A percentile compares a stretch with the other conserved stretches of the same genome.
Evolutionary conservation across 768 basidiomycete species (phyloP).

Genomic region (Hypholoma sublateritium): DNA sequence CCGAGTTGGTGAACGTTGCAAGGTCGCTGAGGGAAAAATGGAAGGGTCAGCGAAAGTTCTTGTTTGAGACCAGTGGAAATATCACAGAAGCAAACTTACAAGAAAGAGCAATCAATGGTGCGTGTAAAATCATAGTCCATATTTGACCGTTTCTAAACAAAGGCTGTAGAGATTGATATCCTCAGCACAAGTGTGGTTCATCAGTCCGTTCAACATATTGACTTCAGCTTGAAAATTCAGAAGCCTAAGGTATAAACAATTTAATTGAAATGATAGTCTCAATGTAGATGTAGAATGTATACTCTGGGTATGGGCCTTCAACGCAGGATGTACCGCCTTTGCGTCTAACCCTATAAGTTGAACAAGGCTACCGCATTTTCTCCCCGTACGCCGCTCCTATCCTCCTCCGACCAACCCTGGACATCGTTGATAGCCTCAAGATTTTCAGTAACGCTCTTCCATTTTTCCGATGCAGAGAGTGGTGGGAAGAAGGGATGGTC

Average conservation of each 20-base stretch:
- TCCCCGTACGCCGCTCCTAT: slow-evolving; percentile 68
- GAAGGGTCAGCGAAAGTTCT: slow-evolving; percentile 77
- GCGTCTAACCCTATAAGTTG: slow-evolving; percentile 19
- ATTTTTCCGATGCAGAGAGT: slow-evolving; percentile 61
- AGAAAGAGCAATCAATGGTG: slow-evolving; percentile 81
- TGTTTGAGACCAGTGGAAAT: slow-evolving; percentile 93
- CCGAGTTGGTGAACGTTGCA: slow-evolving; percentile 66
- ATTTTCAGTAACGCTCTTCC: slow-evolving; percentile 87
- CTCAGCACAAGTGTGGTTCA: slow-evolving; percentile 89
- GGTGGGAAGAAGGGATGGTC: slow-evolving; percentile 94
- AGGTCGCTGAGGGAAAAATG: slow-evolving; percentile 74
- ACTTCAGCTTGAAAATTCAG: slow-evolving; percentile 97
- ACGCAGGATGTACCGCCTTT: background rate
- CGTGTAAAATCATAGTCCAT: slow-evolving; percentile 18
- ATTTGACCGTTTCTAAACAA: background rate
- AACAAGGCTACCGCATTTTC: slow-evolving; percentile 76
- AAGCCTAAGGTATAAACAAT: slow-evolving; percentile 38
- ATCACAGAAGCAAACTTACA: slow-evolving; percentile 87
- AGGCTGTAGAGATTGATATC: slow-evolving; percentile 84
- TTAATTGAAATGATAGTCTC: background rate
- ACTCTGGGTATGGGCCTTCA: background rate
- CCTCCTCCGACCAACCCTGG: slow-evolving; percentile 55
- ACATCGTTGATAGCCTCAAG: slow-evolving; percentile 74
- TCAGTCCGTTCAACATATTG: slow-evolving; percentile 91
- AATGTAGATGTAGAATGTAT: slow-evolving; percentile 2